Evolutionary conservation across 2,329 filamentous ascomycete genomes (phyloP), one percentile per base, ranked within the genome.

Genomic region (Fusarium brachygibbosum): DNA sequence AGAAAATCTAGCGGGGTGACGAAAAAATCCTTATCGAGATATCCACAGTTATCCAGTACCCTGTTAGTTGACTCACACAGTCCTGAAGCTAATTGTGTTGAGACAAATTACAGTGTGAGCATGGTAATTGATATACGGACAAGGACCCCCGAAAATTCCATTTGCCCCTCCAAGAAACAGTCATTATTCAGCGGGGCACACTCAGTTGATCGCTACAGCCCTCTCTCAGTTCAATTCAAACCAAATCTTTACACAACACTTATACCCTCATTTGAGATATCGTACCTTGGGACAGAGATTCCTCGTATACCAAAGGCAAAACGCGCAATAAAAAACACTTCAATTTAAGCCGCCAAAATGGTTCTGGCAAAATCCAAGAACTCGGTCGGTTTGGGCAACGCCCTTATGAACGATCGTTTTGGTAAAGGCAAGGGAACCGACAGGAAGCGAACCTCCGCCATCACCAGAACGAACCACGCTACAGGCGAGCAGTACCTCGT

Each of bases 361-460:
- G 81, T 82, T 78, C 80, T 85, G 76, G 90, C 96, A 81, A 99
- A 98, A 84, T 97, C 94, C 71, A 98, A 98, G 81, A 97, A 94
- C 82, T 87, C 90, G 76, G 93, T 98, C 76, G 96, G 96, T 79
- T 90, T 99, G 83, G 96, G 96, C 79, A 98, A 98, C 84, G 90
- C 92, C 83, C 88, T 99, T 79, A 99, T 99, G 96, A 98, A 98
- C 79, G 96, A 98, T 83, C 92, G 95, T 61, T 98, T 98, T 81
- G 93, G 94, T 77, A 97, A 96, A 82, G 93, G 93, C 76, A 98
- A 97, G 81, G 93, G 93, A 70, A 79, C 86, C 52, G 92, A 94
- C 79, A 90, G 94, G 79, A 95, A 93, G 82, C 92, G 91, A 78
- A 87, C 78, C 7, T 78, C 80, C 1, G 84, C 82, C 50, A 84